Base-by-base conservation (phyloP, 345 rosid genomes). In the Gossypium herbaceum region DNA sequence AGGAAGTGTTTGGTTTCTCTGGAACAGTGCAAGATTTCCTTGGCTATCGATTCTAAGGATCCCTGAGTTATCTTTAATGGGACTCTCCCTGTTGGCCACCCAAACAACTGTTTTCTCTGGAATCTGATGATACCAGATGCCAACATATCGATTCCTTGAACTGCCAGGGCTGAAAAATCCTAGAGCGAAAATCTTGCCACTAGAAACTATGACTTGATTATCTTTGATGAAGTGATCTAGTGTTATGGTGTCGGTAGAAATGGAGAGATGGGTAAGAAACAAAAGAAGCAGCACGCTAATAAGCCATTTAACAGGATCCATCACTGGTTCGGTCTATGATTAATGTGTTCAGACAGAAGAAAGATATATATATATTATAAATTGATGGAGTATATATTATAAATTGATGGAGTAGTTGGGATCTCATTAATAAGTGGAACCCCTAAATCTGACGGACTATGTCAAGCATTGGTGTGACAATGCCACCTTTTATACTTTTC, bases 51-150 rank as follows among this genome's bases (percentile, higher is more conserved):
- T 75, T 58, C 78, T 75, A 47, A 93, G 74, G 4, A 25, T 57
- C 55, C 88, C 94, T 1, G 86, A 76, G 50, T 81, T 78, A 68
- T 82, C 84, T 22, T 74, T 76, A 27, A 91, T 58, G 7, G 92
- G 94, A 68, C 60, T 73, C 51, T 88, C 87, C 74, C 94, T 84
- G 56, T 93, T 90, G 20, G 98, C 97, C 34, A 93, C 93, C 97
- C 97, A 93, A 8, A 90, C 94, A 34, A 87, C 50, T 2, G 94
- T 88, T 70, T 62, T 75, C 6, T 50, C 78, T 7, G 90, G 27
- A 74, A 85, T 79, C 66, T 73, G 79, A 64, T 85, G 73, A 77
- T 89, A 92, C 97, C 98, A 92, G 25, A 89, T 91, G 34, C 95
- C 98, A 11, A 94, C 80, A 43, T 88, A 92, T 19, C 89, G 84